Evolutionary conservation across 345 rosid genomes (phyloP).

Genomic region (Isatis tinctoria): DNA sequence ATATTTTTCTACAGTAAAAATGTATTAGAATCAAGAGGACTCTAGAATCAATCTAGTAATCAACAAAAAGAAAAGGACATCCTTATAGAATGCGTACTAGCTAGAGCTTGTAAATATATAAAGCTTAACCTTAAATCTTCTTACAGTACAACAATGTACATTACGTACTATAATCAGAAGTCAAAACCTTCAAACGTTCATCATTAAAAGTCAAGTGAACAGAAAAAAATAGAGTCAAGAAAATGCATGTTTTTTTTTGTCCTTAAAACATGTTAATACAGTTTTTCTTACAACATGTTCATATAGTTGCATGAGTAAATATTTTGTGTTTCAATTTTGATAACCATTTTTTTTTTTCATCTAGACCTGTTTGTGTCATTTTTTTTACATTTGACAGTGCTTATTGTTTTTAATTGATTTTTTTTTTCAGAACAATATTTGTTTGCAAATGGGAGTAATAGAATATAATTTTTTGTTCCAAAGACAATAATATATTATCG

Average conservation of each 20-base stretch:
- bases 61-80: not conserved
- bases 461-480: not conserved
- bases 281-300: too few species aligned
- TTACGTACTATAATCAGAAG: not conserved
- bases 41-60: too few species aligned
- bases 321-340: not conserved
- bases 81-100: not conserved
- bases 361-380: not conserved
- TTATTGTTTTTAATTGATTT: not conserved
- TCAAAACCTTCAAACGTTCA: not conserved
- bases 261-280: not conserved
- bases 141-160: not conserved
- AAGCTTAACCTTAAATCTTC: not conserved
- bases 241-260: not conserved
- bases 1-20: not conserved
- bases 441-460: not conserved
- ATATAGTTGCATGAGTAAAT: not conserved
- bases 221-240: not conserved
- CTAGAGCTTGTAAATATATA: not conserved
- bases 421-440: not conserved
- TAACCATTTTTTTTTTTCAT: not conserved
- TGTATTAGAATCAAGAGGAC: not conserved
- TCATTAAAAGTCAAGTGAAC: not conserved
- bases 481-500: constrained; percentile 3
- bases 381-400: not conserved